Percentiles rank a stretch among this genome's conserved stretches.
Conservation (phyloP, 2,329 filamentous ascomycete species). For the Cephalotrichum gorgonifer region DNA sequence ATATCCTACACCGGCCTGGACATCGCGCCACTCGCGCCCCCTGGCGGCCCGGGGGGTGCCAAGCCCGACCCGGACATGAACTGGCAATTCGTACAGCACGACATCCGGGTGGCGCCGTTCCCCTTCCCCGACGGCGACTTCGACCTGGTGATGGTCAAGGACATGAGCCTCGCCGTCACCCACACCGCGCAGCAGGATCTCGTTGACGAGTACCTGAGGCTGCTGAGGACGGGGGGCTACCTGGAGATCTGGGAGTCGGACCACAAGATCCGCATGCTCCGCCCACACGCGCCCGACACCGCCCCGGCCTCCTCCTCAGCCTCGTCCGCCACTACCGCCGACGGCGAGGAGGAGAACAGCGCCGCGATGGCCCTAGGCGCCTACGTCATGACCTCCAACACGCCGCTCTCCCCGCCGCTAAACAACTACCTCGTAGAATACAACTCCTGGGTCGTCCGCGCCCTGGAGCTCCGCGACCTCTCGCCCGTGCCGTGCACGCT, state of each 20-base stretch:
- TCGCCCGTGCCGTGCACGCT: conserved; percentile 68
- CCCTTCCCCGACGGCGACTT: conserved; percentile 75
- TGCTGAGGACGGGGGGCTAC: conserved; percentile 67
- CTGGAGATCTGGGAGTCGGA: conserved; percentile 89
- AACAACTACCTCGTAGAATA: conserved; percentile 78
- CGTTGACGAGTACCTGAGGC: conserved; percentile 64
- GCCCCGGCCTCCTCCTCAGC: conserved; percentile 17
- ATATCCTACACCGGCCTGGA: conserved; percentile 78
- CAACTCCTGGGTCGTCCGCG: conserved; percentile 71
- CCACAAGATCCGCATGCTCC: conserved; percentile 70
- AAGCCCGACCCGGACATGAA: conserved; percentile 64
- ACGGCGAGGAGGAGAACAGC: conserved; percentile 45
- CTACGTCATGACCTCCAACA: conserved; percentile 74
- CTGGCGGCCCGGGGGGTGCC: conserved; percentile 24
- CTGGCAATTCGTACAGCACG: conserved; percentile 84
- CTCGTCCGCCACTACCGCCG: conserved; percentile 13
- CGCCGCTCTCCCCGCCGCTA: conserved; percentile 67
- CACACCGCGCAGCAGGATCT: conserved; percentile 44
- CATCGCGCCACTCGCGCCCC: conserved; percentile 58
- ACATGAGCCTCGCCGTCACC: conserved; percentile 59
- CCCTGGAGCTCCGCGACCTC: conserved; percentile 61
- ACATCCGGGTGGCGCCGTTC: conserved; percentile 63
- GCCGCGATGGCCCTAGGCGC: conserved; percentile 62
- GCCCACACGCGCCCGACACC: conserved; percentile 46
- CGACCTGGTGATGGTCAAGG: conserved; percentile 82